A percentile compares a stretch with the other conserved stretches of the same genome.
Evolutionary conservation across 345 rosid species (phyloP).

Genomic region (Populus pruinosa): DNA sequence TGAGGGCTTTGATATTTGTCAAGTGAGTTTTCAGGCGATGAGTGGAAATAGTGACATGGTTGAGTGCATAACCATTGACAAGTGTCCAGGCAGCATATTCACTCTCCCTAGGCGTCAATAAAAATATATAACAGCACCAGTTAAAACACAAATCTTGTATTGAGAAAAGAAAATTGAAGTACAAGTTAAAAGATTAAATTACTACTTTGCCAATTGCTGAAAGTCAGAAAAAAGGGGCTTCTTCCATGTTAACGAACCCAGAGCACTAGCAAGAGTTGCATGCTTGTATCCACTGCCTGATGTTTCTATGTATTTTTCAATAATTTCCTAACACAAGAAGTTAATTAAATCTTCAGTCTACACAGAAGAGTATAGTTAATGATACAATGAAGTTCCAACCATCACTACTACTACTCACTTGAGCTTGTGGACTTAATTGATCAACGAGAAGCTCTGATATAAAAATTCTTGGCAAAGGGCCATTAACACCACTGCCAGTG

Average conservation of each 20-base stretch:
- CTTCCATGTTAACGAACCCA: slow-evolving; percentile 80
- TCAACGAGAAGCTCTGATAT: slow-evolving; percentile 92
- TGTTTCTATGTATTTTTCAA: slow-evolving; percentile 50
- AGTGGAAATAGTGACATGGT: slow-evolving; percentile 78
- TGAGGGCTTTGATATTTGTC: slow-evolving; percentile 49
- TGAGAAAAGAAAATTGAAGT: not conserved
- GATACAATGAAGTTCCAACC: too few relatives aligned
- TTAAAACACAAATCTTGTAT: too few relatives aligned
- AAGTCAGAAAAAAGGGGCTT: slow-evolving; percentile 71
- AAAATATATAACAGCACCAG: not conserved
- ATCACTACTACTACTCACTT: slow-evolving; percentile 35
- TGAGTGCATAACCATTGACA: slow-evolving; percentile 80
- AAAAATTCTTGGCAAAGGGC: slow-evolving; percentile 83
- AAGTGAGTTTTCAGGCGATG: slow-evolving; percentile 69
- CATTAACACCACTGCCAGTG: slow-evolving; percentile 53
- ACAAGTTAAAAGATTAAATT: too few relatives aligned
- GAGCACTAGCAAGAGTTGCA: slow-evolving; percentile 75
- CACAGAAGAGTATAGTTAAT: too few relatives aligned
- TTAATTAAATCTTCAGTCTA: slow-evolving; percentile 1
- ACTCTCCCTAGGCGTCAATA: slow-evolving; percentile 56
- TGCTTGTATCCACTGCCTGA: slow-evolving; percentile 61
- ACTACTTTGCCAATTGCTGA: slow-evolving; percentile 74
- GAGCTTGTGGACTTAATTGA: slow-evolving; percentile 68
- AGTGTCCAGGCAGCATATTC: slow-evolving; percentile 96
- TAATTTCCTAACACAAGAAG: slow-evolving; percentile 56